Evolutionary conservation across 140 eudicot species (phyloP), one percentile per base, ranked within the genome.

Genomic region (Anethum foeniculum): DNA sequence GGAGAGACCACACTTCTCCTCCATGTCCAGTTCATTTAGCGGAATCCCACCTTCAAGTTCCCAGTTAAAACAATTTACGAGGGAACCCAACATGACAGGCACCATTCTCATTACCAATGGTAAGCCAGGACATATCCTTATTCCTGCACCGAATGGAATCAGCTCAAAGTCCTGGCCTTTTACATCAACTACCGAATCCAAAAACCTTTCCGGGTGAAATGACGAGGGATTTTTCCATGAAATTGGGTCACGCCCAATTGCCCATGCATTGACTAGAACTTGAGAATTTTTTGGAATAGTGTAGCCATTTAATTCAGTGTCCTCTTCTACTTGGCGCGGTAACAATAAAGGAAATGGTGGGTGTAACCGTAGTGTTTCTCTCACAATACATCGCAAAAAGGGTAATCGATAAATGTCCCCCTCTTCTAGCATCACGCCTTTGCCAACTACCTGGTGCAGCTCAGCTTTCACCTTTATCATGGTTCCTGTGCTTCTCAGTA

Each of bases 341-440:
- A 90, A 46, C 25, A 92, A 82, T 36, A 92, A 81, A 2, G 95
- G 90, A 30, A 46, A 86, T 16, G 95, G 87, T 0, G 97, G 87
- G 84, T 92, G 95, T n/a, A 92, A n/a, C 60, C 95, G 58, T 51
- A 90, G 72, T 25, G 90, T 83, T 56, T 92, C 97, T 81, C 88
- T 90, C 41, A 90, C 84, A 23, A 88, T 80, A 80, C 89, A 88
- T 0, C 30, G 77, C 76, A 92, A 86, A 82, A 86, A 92, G 0
- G 95, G 93, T 23, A 92, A 71, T 15, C 48, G 81, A 5, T 14
- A 32, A 16, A 88, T 23, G 51, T 90, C 89, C 0, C 65, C 44
- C 76, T 92, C 97, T 32, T 84, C 82, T 47, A 92, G 19, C 7
- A 47, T 75, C 36, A 80, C 85, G 3, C 89, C 93, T 81, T 80